Base-by-base conservation (phyloP, 2,329 filamentous ascomycete species). In the Myriosclerotinia curreyana region DNA sequence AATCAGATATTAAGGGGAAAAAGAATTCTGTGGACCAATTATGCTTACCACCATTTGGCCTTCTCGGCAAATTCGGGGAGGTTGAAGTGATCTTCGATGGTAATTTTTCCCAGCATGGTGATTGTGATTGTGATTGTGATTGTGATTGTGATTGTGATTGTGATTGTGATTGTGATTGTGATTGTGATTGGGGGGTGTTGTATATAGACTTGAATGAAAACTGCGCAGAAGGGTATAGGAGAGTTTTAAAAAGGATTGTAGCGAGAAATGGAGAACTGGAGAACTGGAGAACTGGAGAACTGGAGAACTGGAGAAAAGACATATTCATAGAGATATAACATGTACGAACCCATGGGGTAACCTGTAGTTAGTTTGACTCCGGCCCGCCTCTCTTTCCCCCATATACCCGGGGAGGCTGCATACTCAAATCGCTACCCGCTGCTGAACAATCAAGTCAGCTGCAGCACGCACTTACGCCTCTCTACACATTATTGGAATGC, bases 1-100 rank as follows among this genome's bases (percentile, higher is more conserved):
- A 5, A 31, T 31, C 4, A 31, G 2, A 6, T 5, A 31, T 31
- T 31, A 3, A n/a, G n/a, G 28, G 4, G 6, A 31, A 31, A 31
- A 31, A 5, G 28, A 31, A 5, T 31, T 31, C 28, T 31, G 28
- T 5, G 28, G 6, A 31, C 28, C 28, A 31, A 31, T 31, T 2
- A 31, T 5, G 6, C 28, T 31, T 31, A 31, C 28, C 84, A 86
- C 83, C 84, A 86, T 69, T 77, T 76, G 42, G 42, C 42, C 42
- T 46, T 46, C n/a, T 46, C 83, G 53, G 81, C 77, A 66, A 86
- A 79, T 6, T 59, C 55, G 15, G 55, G 55, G n/a, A 59, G 55
- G 42, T 59, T 59, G 55, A 59, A 59, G 15, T 59, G 55, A 25
- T 59, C 55, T 25, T 59, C 55, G n/a, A 59, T 59, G 42, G 55